These are phyloP conservation scores for Aspergillus quadrilineatus DNA, from an alignment of 2,329 filamentous ascomycete species.

Conservation along the genomic window DNA sequence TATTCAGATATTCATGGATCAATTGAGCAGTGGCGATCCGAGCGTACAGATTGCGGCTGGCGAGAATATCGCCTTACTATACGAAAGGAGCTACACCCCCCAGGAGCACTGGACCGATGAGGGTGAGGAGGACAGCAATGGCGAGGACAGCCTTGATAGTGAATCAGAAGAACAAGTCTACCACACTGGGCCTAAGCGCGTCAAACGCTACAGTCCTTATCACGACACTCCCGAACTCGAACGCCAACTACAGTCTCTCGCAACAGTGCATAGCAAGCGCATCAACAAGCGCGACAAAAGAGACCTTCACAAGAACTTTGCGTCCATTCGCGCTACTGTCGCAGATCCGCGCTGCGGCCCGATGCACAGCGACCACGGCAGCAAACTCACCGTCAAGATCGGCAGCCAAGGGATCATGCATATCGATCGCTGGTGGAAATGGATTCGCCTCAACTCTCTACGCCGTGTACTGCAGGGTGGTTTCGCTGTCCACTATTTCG, in stretches of 20 bases:
- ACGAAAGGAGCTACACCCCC: slow-evolving; percentile 68
- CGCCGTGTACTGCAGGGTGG: slow-evolving; percentile 61
- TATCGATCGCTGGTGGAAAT: slow-evolving; percentile 74
- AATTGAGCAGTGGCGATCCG: slow-evolving; percentile 72
- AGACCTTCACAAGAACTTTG: slow-evolving; percentile 64
- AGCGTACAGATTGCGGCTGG: slow-evolving; percentile 75
- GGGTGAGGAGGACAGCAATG: slow-evolving; percentile 56
- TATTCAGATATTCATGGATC: slow-evolving; percentile 79
- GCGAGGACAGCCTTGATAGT: slow-evolving; percentile 36
- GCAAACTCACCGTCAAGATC: slow-evolving; percentile 61
- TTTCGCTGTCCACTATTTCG: slow-evolving; percentile 61
- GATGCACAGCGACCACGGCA: slow-evolving; percentile 63
- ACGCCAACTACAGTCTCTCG: slow-evolving; percentile 58
- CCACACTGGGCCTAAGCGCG: slow-evolving; percentile 42
- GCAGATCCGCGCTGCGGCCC: slow-evolving; percentile 67
- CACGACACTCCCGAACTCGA: slow-evolving; percentile 62
- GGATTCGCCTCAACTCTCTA: slow-evolving; percentile 62
- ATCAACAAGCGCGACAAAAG: slow-evolving; percentile 68
- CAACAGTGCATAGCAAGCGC: slow-evolving; percentile 59
- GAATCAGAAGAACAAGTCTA: slow-evolving; percentile 43
- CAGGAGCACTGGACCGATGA: slow-evolving; percentile 59
- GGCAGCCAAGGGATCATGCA: slow-evolving; percentile 57
- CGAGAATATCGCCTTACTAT: slow-evolving; percentile 77
- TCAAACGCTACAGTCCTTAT: slow-evolving; percentile 68
- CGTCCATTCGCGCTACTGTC: slow-evolving; percentile 64